These are phyloP conservation scores for Margaritispora aquatica DNA, from an alignment of 495 filamentous ascomycete species.

Conservation along the genomic window DNA sequence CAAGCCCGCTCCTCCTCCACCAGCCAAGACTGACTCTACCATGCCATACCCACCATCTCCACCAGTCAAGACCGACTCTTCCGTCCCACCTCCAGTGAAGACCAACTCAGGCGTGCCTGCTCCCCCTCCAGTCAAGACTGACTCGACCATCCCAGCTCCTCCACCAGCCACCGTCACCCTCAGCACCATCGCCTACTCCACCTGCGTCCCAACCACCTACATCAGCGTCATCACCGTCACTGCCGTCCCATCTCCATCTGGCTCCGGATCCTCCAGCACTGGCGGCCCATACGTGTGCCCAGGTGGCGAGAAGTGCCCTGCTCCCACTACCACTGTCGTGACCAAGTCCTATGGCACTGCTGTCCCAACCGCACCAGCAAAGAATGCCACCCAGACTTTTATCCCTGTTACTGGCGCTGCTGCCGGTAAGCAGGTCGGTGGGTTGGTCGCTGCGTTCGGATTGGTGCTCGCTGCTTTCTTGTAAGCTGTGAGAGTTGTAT, in stretches of 20 bases:
- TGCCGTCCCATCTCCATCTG: constrained; percentile 8
- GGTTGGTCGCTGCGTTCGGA: too few species aligned
- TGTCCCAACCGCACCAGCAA: not conserved
- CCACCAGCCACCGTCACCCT: constrained; percentile 28
- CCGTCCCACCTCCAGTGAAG: not conserved
- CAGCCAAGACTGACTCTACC: constrained; percentile 16
- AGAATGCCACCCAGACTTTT: constrained; percentile 12
- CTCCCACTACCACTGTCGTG: too few species aligned
- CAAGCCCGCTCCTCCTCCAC: not conserved
- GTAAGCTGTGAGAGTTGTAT: too few species aligned
- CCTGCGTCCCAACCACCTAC: constrained; percentile 24
- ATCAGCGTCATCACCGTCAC: constrained; percentile 18
- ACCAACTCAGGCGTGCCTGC: constrained; percentile 9
- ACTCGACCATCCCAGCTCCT: constrained; percentile 15
- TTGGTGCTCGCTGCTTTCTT: constrained; percentile 26
- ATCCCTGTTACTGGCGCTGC: constrained; percentile 27
- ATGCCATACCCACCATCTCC: too few species aligned
- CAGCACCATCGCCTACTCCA: constrained; percentile 33
- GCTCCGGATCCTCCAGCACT: not conserved
- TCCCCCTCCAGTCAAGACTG: constrained; percentile 30
- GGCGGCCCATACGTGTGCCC: not conserved
- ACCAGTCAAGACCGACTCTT: not conserved
- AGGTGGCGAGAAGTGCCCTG: constrained; percentile 5
- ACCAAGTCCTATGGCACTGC: constrained; percentile 6
- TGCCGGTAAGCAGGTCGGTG: constrained; percentile 26